Evolutionary conservation across 768 basidiomycete genomes (phyloP).

Genomic region (Suillus decipiens): DNA sequence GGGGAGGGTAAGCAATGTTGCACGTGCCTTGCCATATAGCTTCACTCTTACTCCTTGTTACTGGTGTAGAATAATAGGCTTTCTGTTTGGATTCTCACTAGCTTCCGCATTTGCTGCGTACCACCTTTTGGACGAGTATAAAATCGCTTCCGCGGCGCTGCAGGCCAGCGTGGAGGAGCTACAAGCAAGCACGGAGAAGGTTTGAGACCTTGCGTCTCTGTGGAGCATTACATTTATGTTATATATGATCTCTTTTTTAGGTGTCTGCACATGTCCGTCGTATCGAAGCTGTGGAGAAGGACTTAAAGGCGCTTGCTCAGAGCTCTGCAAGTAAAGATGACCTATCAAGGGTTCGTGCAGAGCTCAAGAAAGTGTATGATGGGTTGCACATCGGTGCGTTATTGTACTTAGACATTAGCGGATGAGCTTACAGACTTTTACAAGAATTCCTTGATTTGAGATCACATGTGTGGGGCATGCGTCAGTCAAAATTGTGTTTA

Average conservation of each 20-base stretch:
- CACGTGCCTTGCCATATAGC: slow-evolving; percentile 9
- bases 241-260: slow-evolving; percentile 36
- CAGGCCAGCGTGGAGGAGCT: slow-evolving; percentile 88
- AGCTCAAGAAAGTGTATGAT: slow-evolving; percentile 87
- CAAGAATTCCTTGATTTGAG: slow-evolving; percentile 80
- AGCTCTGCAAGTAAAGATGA: slow-evolving; percentile 79
- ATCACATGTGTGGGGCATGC: slow-evolving; percentile 85
- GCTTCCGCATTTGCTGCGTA: slow-evolving; percentile 88
- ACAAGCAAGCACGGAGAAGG: slow-evolving; percentile 78
- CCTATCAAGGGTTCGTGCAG: slow-evolving; percentile 68
- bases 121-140: slow-evolving; percentile 88
- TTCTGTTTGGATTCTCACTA: slow-evolving; percentile 87
- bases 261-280: slow-evolving; percentile 80
- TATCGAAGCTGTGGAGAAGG: slow-evolving; percentile 89
- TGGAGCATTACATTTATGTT: neutral
- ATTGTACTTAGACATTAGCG: neutral
- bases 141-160: slow-evolving; percentile 81
- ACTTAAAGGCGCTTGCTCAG: slow-evolving; percentile 72
- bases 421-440: neutral
- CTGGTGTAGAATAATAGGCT: slow-evolving; percentile 68
- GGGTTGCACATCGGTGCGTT: slow-evolving; percentile 75
- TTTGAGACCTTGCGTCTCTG: neutral
- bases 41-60: slow-evolving; percentile 6
- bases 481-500: slow-evolving; percentile 47
- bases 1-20: slow-evolving; percentile 52